These are phyloP conservation scores for Oropetium thomaeum DNA, from an alignment of 176 grass and related monocot species.

Conservation along the genomic window DNA sequence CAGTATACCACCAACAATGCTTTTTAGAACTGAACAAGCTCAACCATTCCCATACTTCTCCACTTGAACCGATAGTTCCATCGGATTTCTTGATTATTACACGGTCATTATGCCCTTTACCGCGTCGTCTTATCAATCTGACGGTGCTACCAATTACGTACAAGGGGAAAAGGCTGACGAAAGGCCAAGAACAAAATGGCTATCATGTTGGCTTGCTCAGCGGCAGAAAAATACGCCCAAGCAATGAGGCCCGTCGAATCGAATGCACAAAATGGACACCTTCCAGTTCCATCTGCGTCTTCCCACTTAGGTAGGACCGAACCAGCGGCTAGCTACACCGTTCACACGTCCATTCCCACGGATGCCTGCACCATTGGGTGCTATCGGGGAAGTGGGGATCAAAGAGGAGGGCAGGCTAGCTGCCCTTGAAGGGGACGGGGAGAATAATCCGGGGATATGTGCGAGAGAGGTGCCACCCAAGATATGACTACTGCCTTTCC, in stretches of 20 bases:
- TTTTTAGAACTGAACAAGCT: conserved; percentile 37
- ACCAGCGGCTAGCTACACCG: conserved; percentile 44
- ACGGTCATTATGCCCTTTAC: conserved; percentile 45
- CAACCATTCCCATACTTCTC: conserved; percentile 51
- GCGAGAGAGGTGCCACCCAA: conserved; percentile 47
- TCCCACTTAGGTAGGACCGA: conserved; percentile 50
- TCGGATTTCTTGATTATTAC: conserved; percentile 47
- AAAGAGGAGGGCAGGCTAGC: conserved; percentile 57
- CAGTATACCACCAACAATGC: conserved; percentile 9
- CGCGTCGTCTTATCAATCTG: conserved; percentile 45
- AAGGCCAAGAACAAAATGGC: conserved; percentile 55
- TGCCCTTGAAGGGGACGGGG: conserved; percentile 51
- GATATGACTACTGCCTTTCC: conserved; percentile 54
- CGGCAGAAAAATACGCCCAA: conserved; percentile 43
- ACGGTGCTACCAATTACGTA: conserved; percentile 54
- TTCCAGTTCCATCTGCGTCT: conserved; percentile 27
- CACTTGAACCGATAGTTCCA: conserved; percentile 66
- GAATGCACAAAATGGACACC: conserved; percentile 39
- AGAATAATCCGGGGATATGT: conserved; percentile 57
- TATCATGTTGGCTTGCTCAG: conserved; percentile 54
- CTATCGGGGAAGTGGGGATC: conserved; percentile 49
- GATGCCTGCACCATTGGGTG: conserved; percentile 59
- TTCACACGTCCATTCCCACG: conserved; percentile 69
- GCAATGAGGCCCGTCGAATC: conserved; percentile 35
- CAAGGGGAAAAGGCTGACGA: conserved; percentile 39